Conservation (phyloP, 768 basidiomycete genomes). For the Ephemerocybe angulata region DNA sequence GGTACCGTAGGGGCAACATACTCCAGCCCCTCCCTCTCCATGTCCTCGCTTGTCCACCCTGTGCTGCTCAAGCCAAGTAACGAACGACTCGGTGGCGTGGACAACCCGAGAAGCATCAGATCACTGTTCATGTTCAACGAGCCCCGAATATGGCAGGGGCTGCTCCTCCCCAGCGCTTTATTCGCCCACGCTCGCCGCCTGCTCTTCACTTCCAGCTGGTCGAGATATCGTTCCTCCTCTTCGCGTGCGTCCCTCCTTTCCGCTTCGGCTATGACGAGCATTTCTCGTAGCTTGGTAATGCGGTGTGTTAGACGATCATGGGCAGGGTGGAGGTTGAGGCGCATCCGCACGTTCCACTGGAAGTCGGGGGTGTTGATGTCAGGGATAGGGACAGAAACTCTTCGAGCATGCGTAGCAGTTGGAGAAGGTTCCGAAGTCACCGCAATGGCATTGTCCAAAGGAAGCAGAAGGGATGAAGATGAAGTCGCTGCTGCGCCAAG, state of each 20-base stretch:
- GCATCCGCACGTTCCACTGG: background rate
- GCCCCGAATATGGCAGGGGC: background rate
- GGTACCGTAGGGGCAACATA: constrained; percentile 3
- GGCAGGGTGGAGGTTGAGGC: background rate
- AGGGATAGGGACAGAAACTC: background rate
- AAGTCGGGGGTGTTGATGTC: background rate
- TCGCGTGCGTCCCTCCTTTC: background rate
- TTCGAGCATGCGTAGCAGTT: background rate
- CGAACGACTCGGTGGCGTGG: constrained; percentile 48
- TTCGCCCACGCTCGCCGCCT: constrained; percentile 68
- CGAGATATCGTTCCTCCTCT: constrained; percentile 17
- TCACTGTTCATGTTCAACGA: background rate
- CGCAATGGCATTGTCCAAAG: background rate
- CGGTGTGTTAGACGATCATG: constrained; percentile 1
- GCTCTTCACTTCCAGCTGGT: constrained; percentile 53
- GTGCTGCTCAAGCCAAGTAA: constrained; percentile 35
- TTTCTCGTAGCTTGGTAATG: background rate
- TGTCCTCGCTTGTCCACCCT: constrained; percentile 38
- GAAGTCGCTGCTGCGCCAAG: background rate
- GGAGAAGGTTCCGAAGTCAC: background rate
- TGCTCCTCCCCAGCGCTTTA: constrained; percentile 32
- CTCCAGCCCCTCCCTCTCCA: constrained; percentile 17
- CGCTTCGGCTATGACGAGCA: background rate
- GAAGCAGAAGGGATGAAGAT: background rate
- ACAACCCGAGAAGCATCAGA: constrained; percentile 31